Conservation (phyloP, 768 basidiomycete genomes). For the Amanita polypyramis region DNA sequence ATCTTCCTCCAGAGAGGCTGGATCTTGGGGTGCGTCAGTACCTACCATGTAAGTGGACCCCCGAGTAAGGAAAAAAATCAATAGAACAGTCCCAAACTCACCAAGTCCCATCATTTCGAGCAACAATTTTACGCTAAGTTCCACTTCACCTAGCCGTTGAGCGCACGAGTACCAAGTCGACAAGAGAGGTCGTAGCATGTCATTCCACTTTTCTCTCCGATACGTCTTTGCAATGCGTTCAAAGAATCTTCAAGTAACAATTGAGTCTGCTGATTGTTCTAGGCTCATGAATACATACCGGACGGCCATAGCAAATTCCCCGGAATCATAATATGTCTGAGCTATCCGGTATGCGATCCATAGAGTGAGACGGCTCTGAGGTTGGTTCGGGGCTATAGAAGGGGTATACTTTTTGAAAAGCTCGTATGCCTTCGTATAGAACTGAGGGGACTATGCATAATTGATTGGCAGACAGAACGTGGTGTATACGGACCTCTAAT, state of each 20-base stretch:
- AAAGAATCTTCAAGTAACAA: conserved; percentile 58
- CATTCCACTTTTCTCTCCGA: conserved; percentile 72
- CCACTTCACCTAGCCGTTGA: conserved; percentile 66
- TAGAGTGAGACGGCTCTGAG: conserved; percentile 75
- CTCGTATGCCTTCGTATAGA: conserved; percentile 93
- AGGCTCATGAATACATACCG: conserved; percentile 34
- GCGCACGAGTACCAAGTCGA: conserved; percentile 78
- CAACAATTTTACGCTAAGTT: conserved; percentile 63
- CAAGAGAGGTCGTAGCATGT: conserved; percentile 66
- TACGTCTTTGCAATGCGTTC: conserved; percentile 88
- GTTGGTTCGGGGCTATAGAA: conserved; percentile 26
- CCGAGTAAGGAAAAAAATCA: conserved; percentile 2
- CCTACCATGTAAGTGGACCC: conserved; percentile 16
- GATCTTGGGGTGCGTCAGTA: conserved; percentile 32
- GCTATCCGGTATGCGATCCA: conserved; percentile 90
- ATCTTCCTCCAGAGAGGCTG: conserved; percentile 51
- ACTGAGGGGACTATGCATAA: conserved; percentile 28
- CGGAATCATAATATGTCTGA: conserved; percentile 68
- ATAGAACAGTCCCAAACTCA: conserved; percentile 19
- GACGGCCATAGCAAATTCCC: conserved; percentile 82
- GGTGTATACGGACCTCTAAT: conserved; percentile 53
- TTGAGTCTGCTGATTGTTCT: neutral
- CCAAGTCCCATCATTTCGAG: conserved; percentile 80
- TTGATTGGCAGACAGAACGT: neutral
- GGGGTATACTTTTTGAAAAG: conserved; percentile 73